These are phyloP conservation scores for Claviceps sp. DNA, from an alignment of 2,329 filamentous ascomycete genomes.

Conservation along the genomic window DNA sequence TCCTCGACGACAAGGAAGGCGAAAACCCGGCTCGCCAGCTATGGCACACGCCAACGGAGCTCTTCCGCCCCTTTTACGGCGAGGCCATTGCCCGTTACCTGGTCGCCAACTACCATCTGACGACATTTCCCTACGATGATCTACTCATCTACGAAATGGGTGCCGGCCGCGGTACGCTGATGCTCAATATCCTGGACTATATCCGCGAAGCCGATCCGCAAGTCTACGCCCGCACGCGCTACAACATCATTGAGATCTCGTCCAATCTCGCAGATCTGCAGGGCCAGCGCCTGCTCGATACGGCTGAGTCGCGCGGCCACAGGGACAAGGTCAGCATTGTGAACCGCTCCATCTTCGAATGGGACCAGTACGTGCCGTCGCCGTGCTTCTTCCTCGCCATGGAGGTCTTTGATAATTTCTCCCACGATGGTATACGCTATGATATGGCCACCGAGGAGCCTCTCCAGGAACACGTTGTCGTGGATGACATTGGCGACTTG, in stretches of 20 bases:
- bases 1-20: slow-evolving; percentile 55
- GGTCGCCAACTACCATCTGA: slow-evolving; percentile 89
- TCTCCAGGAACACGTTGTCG: slow-evolving; percentile 77
- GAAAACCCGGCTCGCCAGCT: slow-evolving; percentile 69
- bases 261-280: slow-evolving; percentile 68
- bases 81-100: slow-evolving; percentile 95
- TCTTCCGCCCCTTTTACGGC: slow-evolving; percentile 93
- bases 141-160: slow-evolving; percentile 98
- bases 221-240: slow-evolving; percentile 87
- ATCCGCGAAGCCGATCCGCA: slow-evolving; percentile 80
- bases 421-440: slow-evolving; percentile 89
- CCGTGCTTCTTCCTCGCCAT: slow-evolving; percentile 97
- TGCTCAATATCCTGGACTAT: slow-evolving; percentile 96
- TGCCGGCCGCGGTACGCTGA: slow-evolving; percentile 90
- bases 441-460: slow-evolving; percentile 68
- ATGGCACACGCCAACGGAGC: slow-evolving; percentile 96
- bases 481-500: slow-evolving; percentile 77
- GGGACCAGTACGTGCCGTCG: slow-evolving; percentile 73
- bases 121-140: slow-evolving; percentile 89
- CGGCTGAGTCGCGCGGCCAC: slow-evolving; percentile 61
- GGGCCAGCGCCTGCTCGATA: slow-evolving; percentile 51
- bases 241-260: slow-evolving; percentile 93
- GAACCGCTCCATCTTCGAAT: slow-evolving; percentile 91
- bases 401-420: slow-evolving; percentile 98
- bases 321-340: slow-evolving; percentile 81